A percentile compares a stretch with the other conserved stretches of the same genome.
Conservation (phyloP, 345 rosid genomes). For the Excoecaria cochinchinensis region DNA sequence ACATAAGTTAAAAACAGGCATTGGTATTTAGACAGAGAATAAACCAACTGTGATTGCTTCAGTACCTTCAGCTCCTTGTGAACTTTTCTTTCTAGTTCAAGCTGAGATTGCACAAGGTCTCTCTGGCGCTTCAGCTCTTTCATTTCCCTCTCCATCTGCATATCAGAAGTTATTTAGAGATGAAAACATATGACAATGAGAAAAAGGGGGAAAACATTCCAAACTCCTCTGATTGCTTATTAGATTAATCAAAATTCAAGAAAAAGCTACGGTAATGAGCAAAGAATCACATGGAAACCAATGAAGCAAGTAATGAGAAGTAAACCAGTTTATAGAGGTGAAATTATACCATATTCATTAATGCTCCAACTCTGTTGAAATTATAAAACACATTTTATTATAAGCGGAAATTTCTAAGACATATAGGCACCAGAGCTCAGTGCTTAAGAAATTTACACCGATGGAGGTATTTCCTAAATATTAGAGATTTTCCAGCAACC, state of each 20-base stretch:
- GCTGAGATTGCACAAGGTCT: constrained; percentile 79
- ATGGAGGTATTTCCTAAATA: not conserved
- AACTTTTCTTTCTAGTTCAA: constrained; percentile 69
- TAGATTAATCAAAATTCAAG: not conserved
- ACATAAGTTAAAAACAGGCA: constrained; percentile 15
- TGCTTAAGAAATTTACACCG: constrained; percentile 1
- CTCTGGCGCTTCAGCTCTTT: constrained; percentile 93
- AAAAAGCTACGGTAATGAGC: not conserved
- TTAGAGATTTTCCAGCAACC: not conserved
- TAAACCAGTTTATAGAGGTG: not conserved
- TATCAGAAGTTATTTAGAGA: constrained; percentile 10
- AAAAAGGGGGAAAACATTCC: not conserved
- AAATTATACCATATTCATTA: not conserved
- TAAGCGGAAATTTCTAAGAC: not conserved
- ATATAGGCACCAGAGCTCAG: not conserved
- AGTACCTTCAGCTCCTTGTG: constrained; percentile 73
- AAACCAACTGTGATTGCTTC: constrained; percentile 4
- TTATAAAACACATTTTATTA: not conserved
- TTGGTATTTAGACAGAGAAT: not conserved
- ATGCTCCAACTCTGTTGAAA: not conserved
- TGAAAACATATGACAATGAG: not conserved
- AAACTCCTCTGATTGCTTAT: not conserved
- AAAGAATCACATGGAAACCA: not conserved
- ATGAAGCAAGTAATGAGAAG: not conserved
- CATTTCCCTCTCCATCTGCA: constrained; percentile 85